phyloP scores from a whole-genome alignment of 1,139 yeast genomes.

The Geotrichum australiense region DNA sequence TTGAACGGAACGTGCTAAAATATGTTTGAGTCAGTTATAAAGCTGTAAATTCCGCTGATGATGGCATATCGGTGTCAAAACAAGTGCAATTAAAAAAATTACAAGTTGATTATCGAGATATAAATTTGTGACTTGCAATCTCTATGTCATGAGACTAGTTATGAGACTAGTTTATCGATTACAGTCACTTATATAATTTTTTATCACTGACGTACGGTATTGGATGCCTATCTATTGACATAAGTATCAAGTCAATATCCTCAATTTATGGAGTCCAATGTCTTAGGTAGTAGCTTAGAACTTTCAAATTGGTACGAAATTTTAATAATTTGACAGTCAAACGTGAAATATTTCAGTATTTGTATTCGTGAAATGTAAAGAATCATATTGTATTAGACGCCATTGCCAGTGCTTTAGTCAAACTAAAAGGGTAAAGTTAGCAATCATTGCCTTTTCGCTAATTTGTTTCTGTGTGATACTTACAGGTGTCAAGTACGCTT shows the following conservation, averaged over 20 bases:
- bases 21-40: too few species aligned
- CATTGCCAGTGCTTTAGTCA: conserved; percentile 6
- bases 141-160: too few species aligned
- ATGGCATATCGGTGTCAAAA: too few species aligned
- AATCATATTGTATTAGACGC: neutral
- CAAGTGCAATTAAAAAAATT: too few species aligned
- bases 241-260: neutral
- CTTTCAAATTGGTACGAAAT: neutral
- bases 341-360: neutral
- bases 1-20: too few species aligned
- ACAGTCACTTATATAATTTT: too few species aligned
- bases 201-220: too few species aligned
- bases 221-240: too few species aligned
- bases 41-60: too few species aligned
- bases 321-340: neutral
- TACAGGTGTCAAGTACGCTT: conserved; percentile 63
- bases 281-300: neutral
- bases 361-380: neutral
- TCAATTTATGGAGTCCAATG: neutral
- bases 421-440: conserved; percentile 8
- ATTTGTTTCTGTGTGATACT: neutral
- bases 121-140: too few species aligned
- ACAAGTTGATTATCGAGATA: too few species aligned
- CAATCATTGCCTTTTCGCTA: neutral
- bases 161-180: too few species aligned